phyloP scores from a whole-genome alignment of 768 basidiomycete genomes.

The Mycena capillaripes region DNA sequence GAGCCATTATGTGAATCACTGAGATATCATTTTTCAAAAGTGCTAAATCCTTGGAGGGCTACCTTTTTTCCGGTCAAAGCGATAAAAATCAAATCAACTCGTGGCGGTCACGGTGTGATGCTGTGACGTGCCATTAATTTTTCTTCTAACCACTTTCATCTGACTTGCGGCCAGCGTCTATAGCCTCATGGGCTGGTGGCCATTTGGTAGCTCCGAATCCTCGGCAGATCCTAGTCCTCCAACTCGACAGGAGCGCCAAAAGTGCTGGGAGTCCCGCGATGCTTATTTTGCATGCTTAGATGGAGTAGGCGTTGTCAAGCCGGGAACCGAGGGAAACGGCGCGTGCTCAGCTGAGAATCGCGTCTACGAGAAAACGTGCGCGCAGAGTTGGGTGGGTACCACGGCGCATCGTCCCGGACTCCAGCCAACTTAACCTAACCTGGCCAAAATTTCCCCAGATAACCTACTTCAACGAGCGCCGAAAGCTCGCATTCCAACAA shows the following conservation, averaged over 20 bases:
- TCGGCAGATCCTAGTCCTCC: slow-evolving; percentile 57
- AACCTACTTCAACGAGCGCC: slow-evolving; percentile 94
- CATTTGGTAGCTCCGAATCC: slow-evolving; percentile 41
- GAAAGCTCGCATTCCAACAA: slow-evolving; percentile 85
- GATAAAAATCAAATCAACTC: neutral
- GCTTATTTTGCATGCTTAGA: slow-evolving; percentile 90
- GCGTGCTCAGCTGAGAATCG: slow-evolving; percentile 71
- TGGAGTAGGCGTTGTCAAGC: slow-evolving; percentile 72
- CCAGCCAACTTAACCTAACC: slow-evolving; percentile 13
- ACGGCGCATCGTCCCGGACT: neutral
- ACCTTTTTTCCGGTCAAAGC: slow-evolving; percentile 19
- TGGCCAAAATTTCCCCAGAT: slow-evolving; percentile 72
- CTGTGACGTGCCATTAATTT: neutral
- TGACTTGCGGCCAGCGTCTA: neutral
- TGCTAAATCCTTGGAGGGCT: neutral
- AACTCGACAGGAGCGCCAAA: slow-evolving; percentile 76
- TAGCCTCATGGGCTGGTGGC: slow-evolving; percentile 59
- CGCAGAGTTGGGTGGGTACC: slow-evolving; percentile 87
- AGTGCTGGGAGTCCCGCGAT: slow-evolving; percentile 91
- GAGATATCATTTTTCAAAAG: too few relatives aligned
- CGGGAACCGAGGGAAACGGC: slow-evolving; percentile 76
- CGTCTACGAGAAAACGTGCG: slow-evolving; percentile 80
- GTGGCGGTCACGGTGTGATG: neutral
- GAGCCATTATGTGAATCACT: neutral
- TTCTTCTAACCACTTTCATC: neutral